Evolutionary conservation across 352 stramenopile species (phyloP).

Genomic region (Globisporangium cylindrosporum): DNA sequence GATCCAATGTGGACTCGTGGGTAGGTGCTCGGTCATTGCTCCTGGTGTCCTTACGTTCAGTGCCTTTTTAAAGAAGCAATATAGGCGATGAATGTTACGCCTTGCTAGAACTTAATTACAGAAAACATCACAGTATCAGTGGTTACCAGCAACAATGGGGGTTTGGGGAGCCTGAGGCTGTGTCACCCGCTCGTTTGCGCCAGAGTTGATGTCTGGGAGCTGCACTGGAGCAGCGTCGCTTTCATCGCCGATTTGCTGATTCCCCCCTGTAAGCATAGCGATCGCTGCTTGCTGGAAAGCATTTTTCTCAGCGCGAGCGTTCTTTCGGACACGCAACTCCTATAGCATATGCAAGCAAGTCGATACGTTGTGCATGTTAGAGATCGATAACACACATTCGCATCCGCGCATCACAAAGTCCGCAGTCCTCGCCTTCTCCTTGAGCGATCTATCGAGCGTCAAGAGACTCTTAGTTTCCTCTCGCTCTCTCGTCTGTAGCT

Average conservation of each 20-base stretch:
- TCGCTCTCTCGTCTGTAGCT: conserved; percentile 29
- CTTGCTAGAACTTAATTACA: background rate
- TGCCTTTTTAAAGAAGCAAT: background rate
- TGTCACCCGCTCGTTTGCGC: background rate
- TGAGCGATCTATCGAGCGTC: conserved; percentile 31
- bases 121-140: background rate
- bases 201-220: background rate
- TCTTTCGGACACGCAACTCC: conserved; percentile 34
- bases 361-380: background rate
- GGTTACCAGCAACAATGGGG: background rate
- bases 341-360: conserved; percentile 6
- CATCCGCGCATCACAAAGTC: background rate
- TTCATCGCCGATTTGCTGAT: background rate
- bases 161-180: background rate
- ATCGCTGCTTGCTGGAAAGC: conserved; percentile 26
- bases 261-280: background rate
- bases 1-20: conserved; percentile 1
- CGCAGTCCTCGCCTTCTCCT: conserved; percentile 14
- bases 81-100: background rate
- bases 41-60: background rate
- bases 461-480: conserved; percentile 30
- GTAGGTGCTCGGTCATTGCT: background rate
- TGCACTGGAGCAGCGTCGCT: background rate
- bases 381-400: background rate
- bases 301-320: conserved; percentile 11